Evolutionary conservation across 352 stramenopile genomes (phyloP).

Genomic region (Globisporangium paddicum): DNA sequence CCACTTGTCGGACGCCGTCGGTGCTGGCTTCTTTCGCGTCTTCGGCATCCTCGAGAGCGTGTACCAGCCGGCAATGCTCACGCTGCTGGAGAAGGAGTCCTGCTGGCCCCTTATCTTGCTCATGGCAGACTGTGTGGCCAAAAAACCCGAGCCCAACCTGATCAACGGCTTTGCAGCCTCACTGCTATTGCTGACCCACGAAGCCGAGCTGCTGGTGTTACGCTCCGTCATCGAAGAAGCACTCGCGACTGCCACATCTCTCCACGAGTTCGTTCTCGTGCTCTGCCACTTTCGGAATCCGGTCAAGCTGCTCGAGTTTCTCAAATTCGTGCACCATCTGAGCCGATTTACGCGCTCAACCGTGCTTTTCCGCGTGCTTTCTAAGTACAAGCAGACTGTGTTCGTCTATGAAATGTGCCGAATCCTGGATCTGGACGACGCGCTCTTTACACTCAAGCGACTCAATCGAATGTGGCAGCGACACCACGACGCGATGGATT

Average conservation of each 20-base stretch:
- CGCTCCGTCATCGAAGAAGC: constrained; percentile 40
- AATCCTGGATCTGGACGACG: constrained; percentile 57
- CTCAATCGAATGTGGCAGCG: constrained; percentile 49
- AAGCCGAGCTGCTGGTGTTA: constrained; percentile 33
- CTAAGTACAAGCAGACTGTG: constrained; percentile 35
- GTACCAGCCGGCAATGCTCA: constrained; percentile 37
- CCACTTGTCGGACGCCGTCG: constrained; percentile 13
- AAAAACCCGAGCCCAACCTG: neutral
- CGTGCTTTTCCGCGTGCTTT: constrained; percentile 51
- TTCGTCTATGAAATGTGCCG: constrained; percentile 70
- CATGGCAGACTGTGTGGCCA: constrained; percentile 18
- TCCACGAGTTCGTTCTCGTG: constrained; percentile 44
- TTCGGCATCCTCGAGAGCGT: constrained; percentile 32
- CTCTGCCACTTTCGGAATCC: constrained; percentile 42
- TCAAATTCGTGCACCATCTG: constrained; percentile 39
- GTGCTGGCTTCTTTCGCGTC: constrained; percentile 34
- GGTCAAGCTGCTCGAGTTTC: constrained; percentile 29
- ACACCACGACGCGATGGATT: constrained; percentile 22
- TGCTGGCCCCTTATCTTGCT: constrained; percentile 55
- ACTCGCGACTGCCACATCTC: constrained; percentile 23
- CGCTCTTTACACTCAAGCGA: constrained; percentile 52
- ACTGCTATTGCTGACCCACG: constrained; percentile 26
- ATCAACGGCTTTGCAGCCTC: constrained; percentile 47
- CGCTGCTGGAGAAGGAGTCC: constrained; percentile 23
- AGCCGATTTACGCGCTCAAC: constrained; percentile 16